A percentile compares a stretch with the other conserved stretches of the same genome.
These are phyloP conservation scores for Plectosphaerella plurivora DNA, from an alignment of 2,329 filamentous ascomycete species.

Conservation along the genomic window DNA sequence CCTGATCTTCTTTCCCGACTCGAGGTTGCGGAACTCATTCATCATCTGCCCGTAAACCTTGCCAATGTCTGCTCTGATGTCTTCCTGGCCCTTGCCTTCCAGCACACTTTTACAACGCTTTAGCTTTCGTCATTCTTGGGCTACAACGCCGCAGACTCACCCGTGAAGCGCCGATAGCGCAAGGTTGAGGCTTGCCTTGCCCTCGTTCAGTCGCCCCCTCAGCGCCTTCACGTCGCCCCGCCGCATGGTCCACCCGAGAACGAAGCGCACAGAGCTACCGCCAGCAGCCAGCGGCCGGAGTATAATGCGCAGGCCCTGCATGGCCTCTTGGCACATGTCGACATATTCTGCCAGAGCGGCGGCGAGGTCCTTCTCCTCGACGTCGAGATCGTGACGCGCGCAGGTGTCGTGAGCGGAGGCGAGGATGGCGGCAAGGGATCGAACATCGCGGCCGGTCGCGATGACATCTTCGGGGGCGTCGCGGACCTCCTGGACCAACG, in stretches of 20 bases:
- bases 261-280: neutral
- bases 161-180: neutral
- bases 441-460: neutral
- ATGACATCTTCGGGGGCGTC: conserved; percentile 2
- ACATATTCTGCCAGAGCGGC: neutral
- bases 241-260: neutral
- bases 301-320: neutral
- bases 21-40: neutral
- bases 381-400: neutral
- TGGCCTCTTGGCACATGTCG: conserved; percentile 1
- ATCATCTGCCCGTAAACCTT: neutral
- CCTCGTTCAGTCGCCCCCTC: neutral
- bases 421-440: neutral
- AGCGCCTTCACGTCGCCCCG: neutral
- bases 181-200: conserved; percentile 1
- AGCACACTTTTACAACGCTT: neutral
- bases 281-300: neutral
- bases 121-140: neutral
- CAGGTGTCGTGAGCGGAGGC: neutral
- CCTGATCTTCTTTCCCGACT: neutral
- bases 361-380: neutral
- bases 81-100: conserved; percentile 1
- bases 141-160: neutral
- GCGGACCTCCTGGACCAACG: conserved; percentile 1
- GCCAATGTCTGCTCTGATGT: neutral